phyloP scores from a whole-genome alignment of 2,329 filamentous ascomycete genomes.

The Aspergillus thermomutatus region DNA sequence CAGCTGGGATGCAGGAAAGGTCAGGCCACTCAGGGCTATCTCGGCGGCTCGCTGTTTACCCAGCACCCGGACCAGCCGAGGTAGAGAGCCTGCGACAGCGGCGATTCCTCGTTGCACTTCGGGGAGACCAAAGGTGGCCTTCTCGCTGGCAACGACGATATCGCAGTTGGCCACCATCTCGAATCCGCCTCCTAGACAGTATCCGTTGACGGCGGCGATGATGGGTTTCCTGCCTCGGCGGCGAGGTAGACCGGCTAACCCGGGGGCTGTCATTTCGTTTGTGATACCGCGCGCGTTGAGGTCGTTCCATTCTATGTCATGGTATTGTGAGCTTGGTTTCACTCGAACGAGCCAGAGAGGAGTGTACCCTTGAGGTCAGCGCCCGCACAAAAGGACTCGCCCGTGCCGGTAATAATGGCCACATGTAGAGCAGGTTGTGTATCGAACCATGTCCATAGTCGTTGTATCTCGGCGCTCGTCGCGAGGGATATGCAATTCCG shows the following conservation, averaged over 20 bases:
- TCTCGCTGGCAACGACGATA: slow-evolving; percentile 51
- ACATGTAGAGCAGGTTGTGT: slow-evolving; percentile 58
- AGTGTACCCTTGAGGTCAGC: slow-evolving; percentile 58
- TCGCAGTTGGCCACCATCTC: slow-evolving; percentile 75
- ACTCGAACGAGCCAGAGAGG: neutral
- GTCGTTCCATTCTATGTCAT: slow-evolving; percentile 51
- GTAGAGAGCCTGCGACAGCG: slow-evolving; percentile 67
- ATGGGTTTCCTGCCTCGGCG: slow-evolving; percentile 69
- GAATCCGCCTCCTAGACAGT: slow-evolving; percentile 71
- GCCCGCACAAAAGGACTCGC: slow-evolving; percentile 65
- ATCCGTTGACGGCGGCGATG: slow-evolving; percentile 71
- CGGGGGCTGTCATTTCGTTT: slow-evolving; percentile 42
- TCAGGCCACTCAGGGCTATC: slow-evolving; percentile 64
- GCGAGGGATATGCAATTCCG: slow-evolving; percentile 43
- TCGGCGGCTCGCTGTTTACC: slow-evolving; percentile 68
- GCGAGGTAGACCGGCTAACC: slow-evolving; percentile 66
- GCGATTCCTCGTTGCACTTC: slow-evolving; percentile 70
- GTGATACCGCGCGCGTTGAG: slow-evolving; percentile 36
- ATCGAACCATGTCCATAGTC: slow-evolving; percentile 60
- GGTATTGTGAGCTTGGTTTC: neutral
- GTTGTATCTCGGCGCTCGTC: slow-evolving; percentile 43
- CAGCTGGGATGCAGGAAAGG: slow-evolving; percentile 59
- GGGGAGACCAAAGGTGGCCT: slow-evolving; percentile 64
- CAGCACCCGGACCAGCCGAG: slow-evolving; percentile 63
- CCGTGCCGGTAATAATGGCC: slow-evolving; percentile 61